phyloP scores from a whole-genome alignment of 176 grass and related monocot genomes.

The Cenchrus fungigraminus region DNA sequence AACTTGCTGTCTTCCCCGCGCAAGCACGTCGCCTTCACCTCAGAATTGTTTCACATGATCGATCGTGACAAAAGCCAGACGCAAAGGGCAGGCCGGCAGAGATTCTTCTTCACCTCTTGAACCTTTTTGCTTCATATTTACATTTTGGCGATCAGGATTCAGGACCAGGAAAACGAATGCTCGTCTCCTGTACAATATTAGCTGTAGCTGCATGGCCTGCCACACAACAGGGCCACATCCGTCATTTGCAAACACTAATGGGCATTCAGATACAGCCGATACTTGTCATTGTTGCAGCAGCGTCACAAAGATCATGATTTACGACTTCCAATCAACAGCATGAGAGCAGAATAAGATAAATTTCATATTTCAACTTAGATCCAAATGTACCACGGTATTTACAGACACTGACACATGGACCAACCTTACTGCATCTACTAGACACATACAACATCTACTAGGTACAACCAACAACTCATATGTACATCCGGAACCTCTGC shows the following conservation, averaged over 20 bases:
- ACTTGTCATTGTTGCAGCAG: neutral
- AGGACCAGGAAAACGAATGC: too few relatives aligned
- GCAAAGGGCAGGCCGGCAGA: neutral
- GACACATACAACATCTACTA: constrained; percentile 48
- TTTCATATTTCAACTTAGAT: constrained; percentile 45
- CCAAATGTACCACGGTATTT: constrained; percentile 44
- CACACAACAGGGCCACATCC: too few relatives aligned
- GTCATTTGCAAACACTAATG: too few relatives aligned
- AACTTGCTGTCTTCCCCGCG: neutral
- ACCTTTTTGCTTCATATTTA: neutral
- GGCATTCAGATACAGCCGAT: too few relatives aligned
- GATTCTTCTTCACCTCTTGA: neutral
- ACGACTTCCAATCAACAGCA: neutral
- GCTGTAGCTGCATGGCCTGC: too few relatives aligned
- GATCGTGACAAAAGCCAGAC: neutral
- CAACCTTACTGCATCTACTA: constrained; percentile 42
- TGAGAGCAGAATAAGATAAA: neutral
- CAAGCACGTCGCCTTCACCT: neutral
- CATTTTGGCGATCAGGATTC: too few relatives aligned
- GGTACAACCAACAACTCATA: constrained; percentile 59
- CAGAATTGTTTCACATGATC: neutral
- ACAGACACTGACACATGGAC: constrained; percentile 38
- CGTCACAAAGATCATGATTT: neutral
- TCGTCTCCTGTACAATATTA: too few relatives aligned
- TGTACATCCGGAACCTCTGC: constrained; percentile 65